Evolutionary conservation across 164 flowering plant species (phyloP).

Genomic region (Buxus sempervirens): DNA sequence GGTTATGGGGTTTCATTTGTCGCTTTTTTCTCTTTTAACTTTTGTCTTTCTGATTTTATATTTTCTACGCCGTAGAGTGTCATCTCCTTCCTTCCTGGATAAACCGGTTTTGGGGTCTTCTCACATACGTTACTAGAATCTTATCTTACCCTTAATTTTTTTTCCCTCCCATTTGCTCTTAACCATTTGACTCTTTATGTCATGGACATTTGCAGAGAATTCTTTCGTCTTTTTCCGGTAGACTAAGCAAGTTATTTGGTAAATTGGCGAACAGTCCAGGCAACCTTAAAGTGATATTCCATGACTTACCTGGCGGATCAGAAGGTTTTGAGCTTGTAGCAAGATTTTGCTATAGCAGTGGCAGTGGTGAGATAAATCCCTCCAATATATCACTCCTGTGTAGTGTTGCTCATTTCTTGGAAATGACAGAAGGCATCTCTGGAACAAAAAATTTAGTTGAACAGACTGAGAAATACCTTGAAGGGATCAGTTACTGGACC

Average conservation of each 20-base stretch:
- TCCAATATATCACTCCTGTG: conserved; percentile 38
- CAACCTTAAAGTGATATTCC: conserved; percentile 42
- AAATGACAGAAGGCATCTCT: conserved; percentile 31
- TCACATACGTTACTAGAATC: no score
- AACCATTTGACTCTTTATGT: not conserved
- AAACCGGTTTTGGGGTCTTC: no score
- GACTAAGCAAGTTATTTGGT: conserved; percentile 35
- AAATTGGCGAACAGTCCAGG: conserved; percentile 7
- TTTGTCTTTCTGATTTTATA: no score
- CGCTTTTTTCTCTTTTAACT: no score
- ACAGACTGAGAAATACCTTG: conserved; percentile 38
- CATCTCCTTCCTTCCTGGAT: no score
- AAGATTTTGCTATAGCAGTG: conserved; percentile 58
- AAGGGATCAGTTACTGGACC: conserved; percentile 44
- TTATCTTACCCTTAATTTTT: no score
- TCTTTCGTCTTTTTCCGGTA: conserved; percentile 40
- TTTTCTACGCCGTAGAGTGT: no score
- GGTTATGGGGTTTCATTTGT: no score
- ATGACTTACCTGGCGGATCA: conserved; percentile 65
- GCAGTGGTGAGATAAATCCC: conserved; percentile 34
- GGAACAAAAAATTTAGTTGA: conserved; percentile 28
- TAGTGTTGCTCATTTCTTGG: conserved; percentile 48
- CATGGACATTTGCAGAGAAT: conserved; percentile 30
- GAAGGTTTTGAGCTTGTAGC: conserved; percentile 58
- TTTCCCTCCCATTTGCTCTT: no score